Percentiles rank a stretch among this genome's conserved stretches.
Conservation (phyloP, 2,329 filamentous ascomycete species). For the Hawksworthiomyces lignivorus region DNA sequence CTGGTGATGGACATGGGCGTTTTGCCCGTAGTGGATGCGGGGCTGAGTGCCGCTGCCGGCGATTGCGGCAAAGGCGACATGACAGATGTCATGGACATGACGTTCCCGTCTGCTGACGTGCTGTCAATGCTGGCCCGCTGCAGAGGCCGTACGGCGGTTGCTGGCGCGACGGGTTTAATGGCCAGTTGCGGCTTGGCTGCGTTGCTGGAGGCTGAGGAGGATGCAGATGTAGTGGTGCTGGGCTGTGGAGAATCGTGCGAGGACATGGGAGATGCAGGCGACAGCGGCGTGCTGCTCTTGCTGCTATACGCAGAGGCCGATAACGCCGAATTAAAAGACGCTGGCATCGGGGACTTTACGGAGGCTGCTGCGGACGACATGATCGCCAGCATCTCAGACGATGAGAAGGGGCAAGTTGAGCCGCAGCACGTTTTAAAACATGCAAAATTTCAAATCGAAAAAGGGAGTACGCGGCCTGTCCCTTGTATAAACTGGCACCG, state of each 20-base stretch:
- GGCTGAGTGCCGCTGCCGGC: conserved; percentile 24
- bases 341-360: conserved; percentile 3
- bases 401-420: no score
- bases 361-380: conserved; percentile 12
- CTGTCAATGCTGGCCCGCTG: conserved; percentile 16
- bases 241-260: conserved; percentile 10
- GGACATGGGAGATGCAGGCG: conserved; percentile 12
- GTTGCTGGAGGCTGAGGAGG: conserved; percentile 14
- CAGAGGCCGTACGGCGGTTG: conserved; percentile 18
- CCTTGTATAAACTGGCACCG: no score
- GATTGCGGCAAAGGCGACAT: conserved; percentile 34
- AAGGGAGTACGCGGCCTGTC: no score
- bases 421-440: no score
- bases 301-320: conserved; percentile 7
- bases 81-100: conserved; percentile 41
- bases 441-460: no score
- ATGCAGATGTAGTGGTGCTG: conserved; percentile 12
- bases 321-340: not conserved
- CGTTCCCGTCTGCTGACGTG: conserved; percentile 27
- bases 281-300: conserved; percentile 12
- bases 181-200: conserved; percentile 12
- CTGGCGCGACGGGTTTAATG: conserved; percentile 12
- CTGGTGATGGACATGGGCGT: conserved; percentile 56
- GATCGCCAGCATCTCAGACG: conserved; percentile 13
- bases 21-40: conserved; percentile 21